Conservation (phyloP, 495 filamentous ascomycete genomes). For the Penicillium maclennaniae region DNA sequence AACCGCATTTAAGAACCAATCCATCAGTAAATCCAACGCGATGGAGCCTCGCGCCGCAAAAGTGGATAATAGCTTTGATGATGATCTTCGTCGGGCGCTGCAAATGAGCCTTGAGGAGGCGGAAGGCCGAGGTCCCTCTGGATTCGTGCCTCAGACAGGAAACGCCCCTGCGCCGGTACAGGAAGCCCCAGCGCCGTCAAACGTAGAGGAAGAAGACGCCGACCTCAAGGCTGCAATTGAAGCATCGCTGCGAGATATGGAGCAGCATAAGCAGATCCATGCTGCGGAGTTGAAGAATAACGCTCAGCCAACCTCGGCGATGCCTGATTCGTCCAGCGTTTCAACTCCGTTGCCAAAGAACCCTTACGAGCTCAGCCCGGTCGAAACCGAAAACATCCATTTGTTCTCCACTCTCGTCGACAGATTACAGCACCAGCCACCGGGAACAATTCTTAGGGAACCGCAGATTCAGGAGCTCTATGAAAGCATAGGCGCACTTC, state of each 20-base stretch:
- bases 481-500: conserved; percentile 86
- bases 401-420: conserved; percentile 94
- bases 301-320: conserved; percentile 34
- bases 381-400: conserved; percentile 96
- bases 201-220: conserved; percentile 61
- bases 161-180: conserved; percentile 40
- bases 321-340: conserved; percentile 23
- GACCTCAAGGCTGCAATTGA: conserved; percentile 95
- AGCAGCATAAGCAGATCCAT: conserved; percentile 92
- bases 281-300: conserved; percentile 72
- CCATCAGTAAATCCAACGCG: conserved; percentile 49
- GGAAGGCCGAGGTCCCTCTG: conserved; percentile 64
- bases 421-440: conserved; percentile 88
- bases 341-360: conserved; percentile 64
- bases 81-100: conserved; percentile 86
- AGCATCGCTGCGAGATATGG: conserved; percentile 95
- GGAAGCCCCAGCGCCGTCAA: conserved; percentile 30
- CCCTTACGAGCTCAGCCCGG: conserved; percentile 89
- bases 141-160: conserved; percentile 66
- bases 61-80: conserved; percentile 85
- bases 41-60: conserved; percentile 91
- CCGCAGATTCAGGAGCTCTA: conserved; percentile 98
- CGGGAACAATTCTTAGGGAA: conserved; percentile 89
- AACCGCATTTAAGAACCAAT: conserved; percentile 48
- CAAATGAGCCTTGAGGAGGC: conserved; percentile 97